Base-by-base conservation (phyloP, 352 stramenopile species). In the Globisporangium mamillatum region DNA sequence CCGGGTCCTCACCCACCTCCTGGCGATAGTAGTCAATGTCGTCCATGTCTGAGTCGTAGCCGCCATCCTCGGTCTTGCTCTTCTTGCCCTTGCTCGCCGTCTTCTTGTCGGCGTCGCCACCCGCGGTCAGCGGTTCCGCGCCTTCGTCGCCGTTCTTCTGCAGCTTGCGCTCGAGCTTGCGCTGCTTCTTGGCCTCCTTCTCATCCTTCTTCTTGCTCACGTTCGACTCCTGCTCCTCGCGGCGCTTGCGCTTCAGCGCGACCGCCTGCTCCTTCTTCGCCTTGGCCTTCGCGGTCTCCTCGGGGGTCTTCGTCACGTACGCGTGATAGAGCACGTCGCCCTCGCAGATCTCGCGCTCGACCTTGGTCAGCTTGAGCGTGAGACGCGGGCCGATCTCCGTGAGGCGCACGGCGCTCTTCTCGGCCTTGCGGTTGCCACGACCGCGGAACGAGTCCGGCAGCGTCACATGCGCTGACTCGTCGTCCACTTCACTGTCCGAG, bases 261-360 rank as follows among this genome's bases (percentile, higher is more conserved):
- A 80, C 34, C 10, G 80, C 81, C 50, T 76, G 72, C 62, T 95
- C 88, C 53, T 87, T 82, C 74, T 92, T 92, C 3, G 84, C 85
- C 76, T 96, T 94, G 7, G 82, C 79, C 73, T 88, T 84, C 14
- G 86, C 84, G n/a, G 84, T 73, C 59, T 96, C 89, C 63, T 94
- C 88, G 0, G 88, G 82, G 12, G 90, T 90, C 79, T 98, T 98
- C 36, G 78, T 86, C 63, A 93, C 73, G 79, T 94, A 98, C 25
- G 94, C 93, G 84, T 99, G 97, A 79, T 99, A 99, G 67, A 99
- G 86, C 52, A 99, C 95, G 76, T 99, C 97, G 52, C 97, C 97
- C 38, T 95, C 88, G 63, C 91, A 97, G 46, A 99, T 82, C 63
- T 97, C 97, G 60, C 96, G 86, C 82, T 99, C 94, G 46, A 99